These are phyloP conservation scores for Russula sp. DNA, from an alignment of 768 basidiomycete species.

Conservation along the genomic window DNA sequence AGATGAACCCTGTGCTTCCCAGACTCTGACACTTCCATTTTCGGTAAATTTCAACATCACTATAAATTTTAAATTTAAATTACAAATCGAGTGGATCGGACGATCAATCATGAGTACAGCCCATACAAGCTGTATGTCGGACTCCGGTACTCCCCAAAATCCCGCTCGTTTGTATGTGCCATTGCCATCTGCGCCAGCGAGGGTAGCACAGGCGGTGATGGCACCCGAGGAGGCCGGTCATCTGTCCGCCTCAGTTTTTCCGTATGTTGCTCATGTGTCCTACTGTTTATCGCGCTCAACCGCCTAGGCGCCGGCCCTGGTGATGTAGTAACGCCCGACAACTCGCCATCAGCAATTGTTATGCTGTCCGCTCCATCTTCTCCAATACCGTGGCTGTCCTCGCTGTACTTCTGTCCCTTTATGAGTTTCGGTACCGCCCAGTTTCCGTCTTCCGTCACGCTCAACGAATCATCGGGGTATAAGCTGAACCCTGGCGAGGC, in stretches of 20 bases:
- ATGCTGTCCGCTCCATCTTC: slow-evolving; percentile 30
- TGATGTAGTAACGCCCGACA: background rate
- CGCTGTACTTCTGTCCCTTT: slow-evolving; percentile 21
- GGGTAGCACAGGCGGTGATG: slow-evolving; percentile 70
- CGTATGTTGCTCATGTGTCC: slow-evolving; percentile 34
- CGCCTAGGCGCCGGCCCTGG: slow-evolving; percentile 4
- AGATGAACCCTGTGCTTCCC: no score
- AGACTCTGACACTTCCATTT: slow-evolving; percentile 4
- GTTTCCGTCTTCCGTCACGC: slow-evolving; percentile 46
- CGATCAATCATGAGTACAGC: slow-evolving; percentile 48
- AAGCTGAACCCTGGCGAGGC: slow-evolving; percentile 58
- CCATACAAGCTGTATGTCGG: slow-evolving; percentile 84
- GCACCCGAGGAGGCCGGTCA: slow-evolving; percentile 74
- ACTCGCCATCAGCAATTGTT: background rate
- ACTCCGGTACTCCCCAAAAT: slow-evolving; percentile 65
- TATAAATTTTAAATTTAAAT: no score
- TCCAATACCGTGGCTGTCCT: slow-evolving; percentile 32
- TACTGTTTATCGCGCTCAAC: slow-evolving; percentile 14
- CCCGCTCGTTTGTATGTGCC: slow-evolving; percentile 58
- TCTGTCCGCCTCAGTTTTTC: slow-evolving; percentile 39
- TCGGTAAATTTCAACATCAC: background rate
- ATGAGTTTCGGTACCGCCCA: slow-evolving; percentile 30
- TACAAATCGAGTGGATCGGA: slow-evolving; percentile 23
- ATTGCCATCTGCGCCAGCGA: slow-evolving; percentile 77
- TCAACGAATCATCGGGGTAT: slow-evolving; percentile 72